Percentiles rank a stretch among this genome's conserved stretches.
phyloP scores from a whole-genome alignment of 139 green algal genomes.

The Pycnococcus provasolii region DNA sequence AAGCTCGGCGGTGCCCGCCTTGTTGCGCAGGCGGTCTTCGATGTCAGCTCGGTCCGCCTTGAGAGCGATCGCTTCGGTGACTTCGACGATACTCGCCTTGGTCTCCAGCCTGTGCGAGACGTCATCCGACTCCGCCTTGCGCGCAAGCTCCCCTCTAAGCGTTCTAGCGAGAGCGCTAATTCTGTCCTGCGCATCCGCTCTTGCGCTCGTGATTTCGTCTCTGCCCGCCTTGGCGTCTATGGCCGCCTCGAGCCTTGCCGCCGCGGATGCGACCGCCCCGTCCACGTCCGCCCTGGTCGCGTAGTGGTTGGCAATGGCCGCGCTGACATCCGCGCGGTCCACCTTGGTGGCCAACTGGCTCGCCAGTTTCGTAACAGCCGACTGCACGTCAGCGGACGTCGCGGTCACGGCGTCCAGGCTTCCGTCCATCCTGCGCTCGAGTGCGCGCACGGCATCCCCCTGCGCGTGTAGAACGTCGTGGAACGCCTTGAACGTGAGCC shows the following conservation, averaged over 20 bases:
- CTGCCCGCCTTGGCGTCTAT: conserved; percentile 12
- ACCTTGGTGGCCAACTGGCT: conserved; percentile 14
- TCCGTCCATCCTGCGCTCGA: not conserved
- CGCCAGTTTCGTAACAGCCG: too few relatives aligned
- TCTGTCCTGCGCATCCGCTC: not conserved
- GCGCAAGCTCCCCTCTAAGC: conserved; percentile 1
- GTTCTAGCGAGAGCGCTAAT: not conserved
- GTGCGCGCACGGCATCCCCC: conserved; percentile 1
- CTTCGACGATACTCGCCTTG: conserved; percentile 6
- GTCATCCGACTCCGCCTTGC: conserved; percentile 13
- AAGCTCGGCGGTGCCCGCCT: conserved; percentile 3
- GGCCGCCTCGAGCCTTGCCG: conserved; percentile 13
- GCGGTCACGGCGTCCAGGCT: not conserved
- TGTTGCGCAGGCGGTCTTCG: conserved; percentile 16
- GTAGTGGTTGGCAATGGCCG: not conserved
- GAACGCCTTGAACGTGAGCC: conserved; percentile 43
- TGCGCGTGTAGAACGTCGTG: conserved; percentile 38
- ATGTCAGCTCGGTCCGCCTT: conserved; percentile 19
- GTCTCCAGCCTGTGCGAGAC: conserved; percentile 11
- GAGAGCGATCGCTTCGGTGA: conserved; percentile 1
- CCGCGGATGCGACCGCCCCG: not conserved
- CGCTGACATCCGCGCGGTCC: conserved; percentile 27
- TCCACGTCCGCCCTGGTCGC: conserved; percentile 8
- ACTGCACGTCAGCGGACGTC: too few relatives aligned
- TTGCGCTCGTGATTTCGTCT: not conserved